phyloP scores from a whole-genome alignment of 73 alveolate species.

The Blepharisma stoltei region DNA sequence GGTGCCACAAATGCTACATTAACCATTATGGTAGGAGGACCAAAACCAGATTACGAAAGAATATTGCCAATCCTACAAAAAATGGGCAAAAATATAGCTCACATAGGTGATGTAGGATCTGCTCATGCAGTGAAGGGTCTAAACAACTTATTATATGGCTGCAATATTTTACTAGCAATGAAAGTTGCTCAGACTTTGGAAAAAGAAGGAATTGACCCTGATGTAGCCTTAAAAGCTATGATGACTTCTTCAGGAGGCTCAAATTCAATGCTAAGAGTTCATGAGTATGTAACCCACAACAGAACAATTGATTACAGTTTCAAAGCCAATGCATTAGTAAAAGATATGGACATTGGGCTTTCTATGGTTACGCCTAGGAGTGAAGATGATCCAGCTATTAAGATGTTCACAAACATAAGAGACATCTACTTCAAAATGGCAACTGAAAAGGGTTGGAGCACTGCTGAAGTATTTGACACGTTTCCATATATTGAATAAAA shows the following conservation, averaged over 20 bases:
- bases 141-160: conserved; percentile 31
- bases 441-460: conserved; percentile 4
- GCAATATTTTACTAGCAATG: conserved; percentile 26
- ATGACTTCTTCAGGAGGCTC: conserved; percentile 30
- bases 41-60: background rate
- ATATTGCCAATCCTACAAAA: conserved; percentile 4
- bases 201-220: conserved; percentile 12
- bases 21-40: conserved; percentile 39
- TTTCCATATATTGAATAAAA: conserved; percentile 6
- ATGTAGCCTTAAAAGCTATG: conserved; percentile 18
- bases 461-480: conserved; percentile 8
- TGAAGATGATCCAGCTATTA: conserved; percentile 6
- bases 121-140: conserved; percentile 36
- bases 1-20: conserved; percentile 35
- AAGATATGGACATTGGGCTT: conserved; percentile 29
- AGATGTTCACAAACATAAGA: background rate
- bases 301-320: conserved; percentile 26
- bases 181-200: conserved; percentile 28
- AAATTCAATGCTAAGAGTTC: conserved; percentile 10
- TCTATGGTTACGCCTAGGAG: background rate
- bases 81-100: conserved; percentile 9
- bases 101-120: conserved; percentile 35
- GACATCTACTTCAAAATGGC: conserved; percentile 3
- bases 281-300: background rate
- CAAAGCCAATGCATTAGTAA: background rate